Conservation (phyloP, 2,329 filamentous ascomycete species). For the Fusarium beomiforme region DNA sequence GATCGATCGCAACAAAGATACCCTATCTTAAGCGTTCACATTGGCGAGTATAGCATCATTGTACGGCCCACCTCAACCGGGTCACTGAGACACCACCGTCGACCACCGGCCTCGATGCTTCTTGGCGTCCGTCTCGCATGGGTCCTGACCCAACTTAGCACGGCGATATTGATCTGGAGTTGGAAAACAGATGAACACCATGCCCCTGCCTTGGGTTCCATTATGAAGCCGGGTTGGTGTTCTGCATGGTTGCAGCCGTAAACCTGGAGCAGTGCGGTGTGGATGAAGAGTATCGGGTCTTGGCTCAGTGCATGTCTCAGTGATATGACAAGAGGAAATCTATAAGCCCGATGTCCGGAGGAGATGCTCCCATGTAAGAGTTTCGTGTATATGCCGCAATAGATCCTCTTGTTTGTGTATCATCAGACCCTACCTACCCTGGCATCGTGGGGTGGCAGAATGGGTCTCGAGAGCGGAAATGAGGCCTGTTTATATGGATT, state of each 20-base stretch:
- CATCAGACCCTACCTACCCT: slow-evolving; percentile 19
- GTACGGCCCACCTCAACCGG: slow-evolving; percentile 10
- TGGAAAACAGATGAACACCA: slow-evolving; percentile 1
- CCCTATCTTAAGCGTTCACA: background rate
- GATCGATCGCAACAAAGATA: background rate
- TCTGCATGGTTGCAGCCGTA: slow-evolving; percentile 34
- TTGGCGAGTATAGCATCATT: slow-evolving; percentile 9
- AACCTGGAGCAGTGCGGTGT: slow-evolving; percentile 30
- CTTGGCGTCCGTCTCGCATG: slow-evolving; percentile 27
- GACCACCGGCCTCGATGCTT: slow-evolving; percentile 13
- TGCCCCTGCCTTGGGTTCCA: slow-evolving; percentile 13
- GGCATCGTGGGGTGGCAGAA: slow-evolving; percentile 17
- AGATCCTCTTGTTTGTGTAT: slow-evolving; percentile 21
- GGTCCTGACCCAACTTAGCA: slow-evolving; percentile 6
- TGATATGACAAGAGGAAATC: slow-evolving; percentile 29
- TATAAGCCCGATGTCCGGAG: slow-evolving; percentile 5
- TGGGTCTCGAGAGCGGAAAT: background rate
- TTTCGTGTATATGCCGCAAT: slow-evolving; percentile 31
- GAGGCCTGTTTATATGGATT: slow-evolving; percentile 10
- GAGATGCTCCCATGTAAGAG: slow-evolving; percentile 7
- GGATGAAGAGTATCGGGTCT: slow-evolving; percentile 30
- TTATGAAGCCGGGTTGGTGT: slow-evolving; percentile 17
- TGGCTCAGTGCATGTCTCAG: slow-evolving; percentile 29
- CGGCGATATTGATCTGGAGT: slow-evolving; percentile 15
- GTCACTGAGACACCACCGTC: slow-evolving; percentile 28